Conservation (phyloP, 345 rosid genomes). For the Hypericum androsaemum region DNA sequence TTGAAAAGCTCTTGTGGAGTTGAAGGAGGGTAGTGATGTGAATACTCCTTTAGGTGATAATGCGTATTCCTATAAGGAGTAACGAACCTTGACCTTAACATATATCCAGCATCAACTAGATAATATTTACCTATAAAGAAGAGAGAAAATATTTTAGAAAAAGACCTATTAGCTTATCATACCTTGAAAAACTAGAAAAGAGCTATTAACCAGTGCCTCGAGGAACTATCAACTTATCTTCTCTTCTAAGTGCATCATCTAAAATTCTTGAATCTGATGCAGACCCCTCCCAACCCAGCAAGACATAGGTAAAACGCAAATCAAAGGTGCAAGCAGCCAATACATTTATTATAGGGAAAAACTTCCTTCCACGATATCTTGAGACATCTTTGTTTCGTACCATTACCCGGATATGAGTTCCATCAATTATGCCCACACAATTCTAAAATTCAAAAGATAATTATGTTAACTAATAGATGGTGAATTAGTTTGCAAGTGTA, state of each 20-base stretch:
- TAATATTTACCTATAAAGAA: not conserved
- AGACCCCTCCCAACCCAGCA: constrained; percentile 6
- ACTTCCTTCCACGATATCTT: constrained; percentile 9
- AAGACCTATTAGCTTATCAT: not conserved
- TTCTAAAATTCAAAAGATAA: not conserved
- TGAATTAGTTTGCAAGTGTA: too few species aligned
- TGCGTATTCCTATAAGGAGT: not conserved
- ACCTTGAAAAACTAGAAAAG: not conserved
- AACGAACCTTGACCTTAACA: not conserved
- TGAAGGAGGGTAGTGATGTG: not conserved
- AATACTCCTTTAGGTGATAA: constrained; percentile 9
- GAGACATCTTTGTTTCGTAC: not conserved
- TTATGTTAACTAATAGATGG: too few species aligned
- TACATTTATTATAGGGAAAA: not conserved
- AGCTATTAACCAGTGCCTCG: not conserved
- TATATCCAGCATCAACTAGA: not conserved
- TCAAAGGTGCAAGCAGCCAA: constrained; percentile 7
- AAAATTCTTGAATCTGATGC: not conserved
- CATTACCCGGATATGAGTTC: not conserved
- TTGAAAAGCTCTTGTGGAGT: constrained; percentile 4
- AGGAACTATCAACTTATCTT: not conserved
- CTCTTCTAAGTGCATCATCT: constrained; percentile 3
- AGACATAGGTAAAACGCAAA: constrained; percentile 9
- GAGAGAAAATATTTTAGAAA: not conserved
- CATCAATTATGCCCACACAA: not conserved